Percentiles rank a stretch among this genome's conserved stretches.
Conservation (phyloP, 768 basidiomycete species). For the Termitomyces eurrhizus region DNA sequence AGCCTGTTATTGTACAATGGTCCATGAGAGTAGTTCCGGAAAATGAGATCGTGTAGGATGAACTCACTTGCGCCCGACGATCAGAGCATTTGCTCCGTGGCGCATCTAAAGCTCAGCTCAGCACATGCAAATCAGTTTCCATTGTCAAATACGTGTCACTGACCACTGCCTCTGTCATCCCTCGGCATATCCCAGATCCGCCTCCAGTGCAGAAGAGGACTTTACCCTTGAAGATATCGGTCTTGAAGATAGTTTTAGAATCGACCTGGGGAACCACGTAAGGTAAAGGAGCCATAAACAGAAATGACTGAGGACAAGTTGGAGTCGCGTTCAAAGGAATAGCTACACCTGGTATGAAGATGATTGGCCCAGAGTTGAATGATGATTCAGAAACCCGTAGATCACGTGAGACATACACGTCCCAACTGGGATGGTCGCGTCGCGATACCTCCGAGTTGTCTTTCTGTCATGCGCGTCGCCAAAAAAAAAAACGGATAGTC, state of each 20-base stretch:
- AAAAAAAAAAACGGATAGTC: not conserved
- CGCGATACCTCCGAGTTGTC: not conserved
- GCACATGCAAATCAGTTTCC: not conserved
- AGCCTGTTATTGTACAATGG: conserved; percentile 38
- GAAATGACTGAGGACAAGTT: not conserved
- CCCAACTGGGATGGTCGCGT: not conserved
- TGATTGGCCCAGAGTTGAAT: not conserved
- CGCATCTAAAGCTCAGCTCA: conserved; percentile 50
- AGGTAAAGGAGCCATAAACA: conserved; percentile 34
- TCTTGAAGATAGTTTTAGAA: conserved; percentile 67
- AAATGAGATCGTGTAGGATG: not conserved
- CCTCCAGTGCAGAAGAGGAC: conserved; percentile 91
- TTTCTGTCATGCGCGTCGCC: not conserved
- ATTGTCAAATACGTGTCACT: conserved; percentile 18
- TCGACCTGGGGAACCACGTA: conserved; percentile 43
- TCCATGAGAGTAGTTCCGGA: not conserved
- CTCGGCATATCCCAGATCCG: conserved; percentile 88
- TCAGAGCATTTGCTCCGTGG: conserved; percentile 77
- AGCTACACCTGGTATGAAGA: not conserved
- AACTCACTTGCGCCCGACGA: conserved; percentile 83
- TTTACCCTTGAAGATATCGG: conserved; percentile 85
- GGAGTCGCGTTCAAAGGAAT: not conserved
- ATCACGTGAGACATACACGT: not conserved
- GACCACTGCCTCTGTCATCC: conserved; percentile 82
- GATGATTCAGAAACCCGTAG: too few relatives aligned